Percentiles rank a stretch among this genome's conserved stretches.
Evolutionary conservation across 495 filamentous ascomycete species (phyloP).

Genomic region (Bathelium albidoporum): DNA sequence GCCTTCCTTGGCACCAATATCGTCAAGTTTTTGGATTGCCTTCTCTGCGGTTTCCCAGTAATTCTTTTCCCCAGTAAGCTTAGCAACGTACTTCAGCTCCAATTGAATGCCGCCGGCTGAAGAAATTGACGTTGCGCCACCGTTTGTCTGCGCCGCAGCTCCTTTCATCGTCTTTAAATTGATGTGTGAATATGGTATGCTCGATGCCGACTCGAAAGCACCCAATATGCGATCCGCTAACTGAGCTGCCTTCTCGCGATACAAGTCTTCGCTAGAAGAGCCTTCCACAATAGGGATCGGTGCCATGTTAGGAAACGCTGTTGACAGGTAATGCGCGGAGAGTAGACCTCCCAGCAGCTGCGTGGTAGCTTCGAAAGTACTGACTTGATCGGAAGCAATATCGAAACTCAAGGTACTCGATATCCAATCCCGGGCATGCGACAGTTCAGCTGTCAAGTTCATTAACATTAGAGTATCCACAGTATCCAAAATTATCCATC

Average conservation of each 20-base stretch:
- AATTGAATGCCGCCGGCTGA: conserved; percentile 88
- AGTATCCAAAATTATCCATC: conserved; percentile 97
- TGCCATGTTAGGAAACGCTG: conserved; percentile 29
- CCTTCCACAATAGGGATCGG: conserved; percentile 30
- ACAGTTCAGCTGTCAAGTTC: conserved; percentile 83
- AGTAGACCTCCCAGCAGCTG: conserved; percentile 93
- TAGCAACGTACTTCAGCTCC: conserved; percentile 95
- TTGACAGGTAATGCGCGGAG: conserved; percentile 88
- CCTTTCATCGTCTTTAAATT: conserved; percentile 69
- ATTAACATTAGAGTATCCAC: conserved; percentile 96
- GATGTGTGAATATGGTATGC: conserved; percentile 82
- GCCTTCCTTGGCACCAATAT: conserved; percentile 65
- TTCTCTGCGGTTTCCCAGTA: conserved; percentile 88
- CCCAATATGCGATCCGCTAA: conserved; percentile 77
- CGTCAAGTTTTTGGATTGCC: conserved; percentile 81
- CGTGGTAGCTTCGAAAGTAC: conserved; percentile 96
- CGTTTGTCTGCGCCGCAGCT: conserved; percentile 67
- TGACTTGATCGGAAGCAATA: conserved; percentile 79
- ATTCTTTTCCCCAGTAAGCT: conserved; percentile 80
- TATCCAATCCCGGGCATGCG: conserved; percentile 84
- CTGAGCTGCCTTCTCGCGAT: conserved; percentile 90
- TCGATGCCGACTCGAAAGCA: conserved; percentile 77
- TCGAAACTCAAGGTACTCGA: conserved; percentile 71
- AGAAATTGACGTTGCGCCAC: conserved; percentile 86
- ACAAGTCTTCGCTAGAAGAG: conserved; percentile 72